Percentiles rank a stretch among this genome's conserved stretches.
Evolutionary conservation across 208 protist species (phyloP).

Genomic region (Acanthamoeba royreba): DNA sequence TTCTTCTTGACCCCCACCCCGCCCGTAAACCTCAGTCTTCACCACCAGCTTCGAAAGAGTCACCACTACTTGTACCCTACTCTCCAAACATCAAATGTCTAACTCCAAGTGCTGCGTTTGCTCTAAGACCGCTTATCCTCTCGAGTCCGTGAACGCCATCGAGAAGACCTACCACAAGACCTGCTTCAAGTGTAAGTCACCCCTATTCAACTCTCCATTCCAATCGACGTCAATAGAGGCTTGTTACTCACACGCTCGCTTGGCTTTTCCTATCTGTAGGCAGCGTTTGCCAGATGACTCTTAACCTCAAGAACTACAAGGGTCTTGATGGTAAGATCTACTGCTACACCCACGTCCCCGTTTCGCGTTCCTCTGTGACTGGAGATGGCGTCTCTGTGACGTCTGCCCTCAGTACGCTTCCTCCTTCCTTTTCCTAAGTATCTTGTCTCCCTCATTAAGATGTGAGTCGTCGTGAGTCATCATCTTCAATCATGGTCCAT

Average conservation of each 20-base stretch:
- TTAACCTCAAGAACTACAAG: constrained; percentile 73
- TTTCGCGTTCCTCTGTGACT: constrained; percentile 47
- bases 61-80: too few species aligned
- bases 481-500: too few species aligned
- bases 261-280: neutral
- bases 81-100: neutral
- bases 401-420: constrained; percentile 41
- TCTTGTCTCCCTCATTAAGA: neutral
- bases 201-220: neutral
- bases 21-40: too few species aligned
- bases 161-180: constrained; percentile 65
- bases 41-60: too few species aligned
- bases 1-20: too few species aligned
- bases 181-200: constrained; percentile 73
- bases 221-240: neutral
- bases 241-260: neutral
- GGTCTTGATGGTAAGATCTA: constrained; percentile 64
- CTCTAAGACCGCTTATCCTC: constrained; percentile 70
- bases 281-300: constrained; percentile 51
- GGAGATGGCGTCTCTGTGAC: constrained; percentile 62
- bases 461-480: neutral
- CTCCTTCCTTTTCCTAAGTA: neutral
- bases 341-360: constrained; percentile 65
- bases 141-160: constrained; percentile 64
- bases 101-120: constrained; percentile 58